Base-by-base conservation (phyloP, 805 yeast species). In the Teunomyces barrocoloradensis region DNA sequence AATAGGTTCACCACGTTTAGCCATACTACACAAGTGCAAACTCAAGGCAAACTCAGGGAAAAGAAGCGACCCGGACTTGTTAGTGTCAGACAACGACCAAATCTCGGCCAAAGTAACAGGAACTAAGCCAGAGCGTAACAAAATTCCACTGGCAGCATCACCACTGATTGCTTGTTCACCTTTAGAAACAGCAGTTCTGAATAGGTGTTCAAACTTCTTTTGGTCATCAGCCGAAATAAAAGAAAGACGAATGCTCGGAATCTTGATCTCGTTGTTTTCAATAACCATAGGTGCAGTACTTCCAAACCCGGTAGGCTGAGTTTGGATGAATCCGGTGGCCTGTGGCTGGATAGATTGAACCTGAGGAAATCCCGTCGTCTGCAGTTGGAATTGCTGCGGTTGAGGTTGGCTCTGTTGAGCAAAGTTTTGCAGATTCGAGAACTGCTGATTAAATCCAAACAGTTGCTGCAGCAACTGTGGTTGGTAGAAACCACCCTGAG, bases 11-110 rank as follows among this genome's bases (percentile, higher is more conserved):
- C 96, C 96, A 56, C 80, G 82, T 55, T 88, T 74, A 0, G 85
- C 86, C 59, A 81, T 68, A 56, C 87, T 86, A 62, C 96, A 90
- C 56, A 92, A 74, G 65, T 90, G 92, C 75, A 92, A 82, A 13
- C 96, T 90, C 54, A 92, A 74, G 12, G 96, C 96, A 74, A 92
- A 92, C 65, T 92, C 97, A 2, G 98, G 98, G 62, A 91, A 92
- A 56, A 92, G 69, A 51, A 92, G 78, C 46, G 82, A 77, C 1
- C 98, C 98, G 6, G 94, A 84, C 58, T 82, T 85, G 56, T 84
- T 87, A 2, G 96, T 85, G 61, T 92, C 98, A n/a, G 96, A 80
- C 48, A 92, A 72, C 20, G 86, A 83, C 98, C 98, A 92, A 51
- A 92, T 86, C 56, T 82, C 89, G 2, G 92, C 92, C 56, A 92